Percentiles rank a stretch among this genome's conserved stretches.
These are phyloP conservation scores for Exophiala spinifera DNA, from an alignment of 2,329 filamentous ascomycete species.

Conservation along the genomic window DNA sequence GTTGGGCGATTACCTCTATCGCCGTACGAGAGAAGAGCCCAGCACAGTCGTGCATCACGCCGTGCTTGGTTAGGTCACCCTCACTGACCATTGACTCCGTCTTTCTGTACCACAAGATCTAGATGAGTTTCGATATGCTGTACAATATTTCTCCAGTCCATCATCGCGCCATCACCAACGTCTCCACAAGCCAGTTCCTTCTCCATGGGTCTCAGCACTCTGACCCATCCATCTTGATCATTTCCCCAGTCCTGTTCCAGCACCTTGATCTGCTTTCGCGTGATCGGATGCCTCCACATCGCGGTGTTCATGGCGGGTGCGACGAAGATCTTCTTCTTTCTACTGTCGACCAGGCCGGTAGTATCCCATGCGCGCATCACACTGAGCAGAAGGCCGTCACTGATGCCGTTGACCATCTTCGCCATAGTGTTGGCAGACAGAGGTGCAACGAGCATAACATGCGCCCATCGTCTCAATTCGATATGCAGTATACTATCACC, in stretches of 20 bases:
- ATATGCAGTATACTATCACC: slow-evolving; percentile 86
- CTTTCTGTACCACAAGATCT: slow-evolving; percentile 1
- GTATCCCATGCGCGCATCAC: slow-evolving; percentile 88
- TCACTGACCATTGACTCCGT: slow-evolving; percentile 16
- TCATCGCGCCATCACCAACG: slow-evolving; percentile 77
- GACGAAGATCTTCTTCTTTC: slow-evolving; percentile 67
- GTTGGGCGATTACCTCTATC: slow-evolving; percentile 51
- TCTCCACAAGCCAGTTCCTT: slow-evolving; percentile 85
- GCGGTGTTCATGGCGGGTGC: slow-evolving; percentile 84
- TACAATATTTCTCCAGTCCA: slow-evolving; percentile 74
- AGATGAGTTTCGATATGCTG: slow-evolving; percentile 17
- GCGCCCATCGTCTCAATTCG: slow-evolving; percentile 76
- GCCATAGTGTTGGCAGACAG: slow-evolving; percentile 81
- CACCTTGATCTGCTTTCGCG: slow-evolving; percentile 65
- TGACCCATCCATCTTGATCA: slow-evolving; percentile 57
- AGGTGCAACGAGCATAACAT: slow-evolving; percentile 76
- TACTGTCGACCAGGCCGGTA: slow-evolving; percentile 55
- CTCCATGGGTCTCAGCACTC: slow-evolving; percentile 68
- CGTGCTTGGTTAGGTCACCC: slow-evolving; percentile 9
- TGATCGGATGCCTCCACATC: slow-evolving; percentile 87
- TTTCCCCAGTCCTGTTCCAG: slow-evolving; percentile 72
- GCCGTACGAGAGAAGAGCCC: slow-evolving; percentile 21
- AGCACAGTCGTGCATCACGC: background rate
- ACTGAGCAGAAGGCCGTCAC: slow-evolving; percentile 69
- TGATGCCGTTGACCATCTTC: slow-evolving; percentile 74